Base-by-base conservation (phyloP, 768 basidiomycete genomes). In the Leccinum subgranulosum region DNA sequence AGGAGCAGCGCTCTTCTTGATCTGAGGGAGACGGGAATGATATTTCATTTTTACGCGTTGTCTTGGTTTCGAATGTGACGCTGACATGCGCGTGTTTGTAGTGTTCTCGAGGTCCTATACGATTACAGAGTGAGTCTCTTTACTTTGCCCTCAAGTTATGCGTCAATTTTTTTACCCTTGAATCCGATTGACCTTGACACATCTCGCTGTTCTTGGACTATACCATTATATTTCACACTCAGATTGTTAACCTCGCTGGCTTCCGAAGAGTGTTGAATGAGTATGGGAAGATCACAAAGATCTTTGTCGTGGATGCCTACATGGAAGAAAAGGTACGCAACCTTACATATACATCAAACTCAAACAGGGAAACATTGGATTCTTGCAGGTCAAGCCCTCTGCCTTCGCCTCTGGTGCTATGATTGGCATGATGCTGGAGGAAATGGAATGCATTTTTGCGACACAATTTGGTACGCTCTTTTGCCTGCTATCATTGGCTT, bases 231-330 rank as follows among this genome's bases (percentile, higher is more conserved):
- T n/a, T 25, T n/a, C 33, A 21, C 14, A 7, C 19, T 15, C 55
- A 92, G 87, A 85, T 94, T 49, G 73, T 97, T 33, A 98, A 99
- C 69, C 70, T 93, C 4, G 92, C 92, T 0, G 96, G 94, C 1
- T 94, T 96, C 68, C 79, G 90, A 31, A 92, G 93, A 66, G 87
- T 88, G 0, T 66, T 93, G 54, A 92, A 93, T 73, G 92, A 92
- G 68, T 93, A 90, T 62, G 90, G 90, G 65, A 93, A 92, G 67
- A 74, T 80, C 6, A 89, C 92, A 6, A 84, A 79, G 70, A 86
- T 90, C 23, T 77, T 80, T 5, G 86, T 83, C n/a, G 84, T 91
- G 67, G 78, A 86, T n/a, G 81, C 86, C 45, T 97, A 94, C 67
- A 94, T 90, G 78, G 74, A 78, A 19, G 89, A 94, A 68, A 87